A percentile compares a stretch with the other conserved stretches of the same genome.
These are phyloP conservation scores for Babesia ovata DNA, from an alignment of 169 alveolate genomes.

Conservation along the genomic window DNA sequence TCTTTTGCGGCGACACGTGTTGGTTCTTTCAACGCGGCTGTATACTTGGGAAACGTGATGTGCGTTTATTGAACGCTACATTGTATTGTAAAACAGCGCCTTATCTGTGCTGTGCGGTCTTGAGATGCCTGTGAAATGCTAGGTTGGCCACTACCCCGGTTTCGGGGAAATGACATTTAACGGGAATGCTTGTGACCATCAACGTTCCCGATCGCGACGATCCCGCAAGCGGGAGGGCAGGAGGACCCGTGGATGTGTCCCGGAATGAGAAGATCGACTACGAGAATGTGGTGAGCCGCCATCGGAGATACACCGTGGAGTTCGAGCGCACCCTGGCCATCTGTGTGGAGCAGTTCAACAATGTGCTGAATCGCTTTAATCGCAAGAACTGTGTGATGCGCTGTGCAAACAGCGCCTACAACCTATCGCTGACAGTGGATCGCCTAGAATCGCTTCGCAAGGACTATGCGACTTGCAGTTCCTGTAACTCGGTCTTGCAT, in stretches of 20 bases:
- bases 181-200: constrained; percentile 4
- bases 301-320: constrained; percentile 45
- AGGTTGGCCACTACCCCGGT: too few species aligned
- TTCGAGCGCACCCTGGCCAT: constrained; percentile 56
- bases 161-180: neutral
- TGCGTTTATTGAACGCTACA: too few species aligned
- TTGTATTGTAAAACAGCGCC: too few species aligned
- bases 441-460: constrained; percentile 14
- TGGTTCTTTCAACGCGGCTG: too few species aligned
- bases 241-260: neutral
- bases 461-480: constrained; percentile 32
- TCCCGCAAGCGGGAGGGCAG: neutral
- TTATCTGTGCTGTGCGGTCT: too few species aligned
- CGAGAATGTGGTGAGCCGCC: constrained; percentile 64
- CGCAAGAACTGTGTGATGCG: constrained; percentile 8
- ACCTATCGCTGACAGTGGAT: constrained; percentile 8
- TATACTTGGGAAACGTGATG: too few species aligned
- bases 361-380: neutral
- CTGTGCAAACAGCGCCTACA: constrained; percentile 36
- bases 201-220: constrained; percentile 15
- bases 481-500: constrained; percentile 33
- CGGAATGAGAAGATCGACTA: constrained; percentile 10
- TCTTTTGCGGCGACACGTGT: too few species aligned
- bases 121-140: too few species aligned
- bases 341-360: constrained; percentile 53